Conservation (phyloP, 2,329 filamentous ascomycete species). For the Fusarium sp. region DNA sequence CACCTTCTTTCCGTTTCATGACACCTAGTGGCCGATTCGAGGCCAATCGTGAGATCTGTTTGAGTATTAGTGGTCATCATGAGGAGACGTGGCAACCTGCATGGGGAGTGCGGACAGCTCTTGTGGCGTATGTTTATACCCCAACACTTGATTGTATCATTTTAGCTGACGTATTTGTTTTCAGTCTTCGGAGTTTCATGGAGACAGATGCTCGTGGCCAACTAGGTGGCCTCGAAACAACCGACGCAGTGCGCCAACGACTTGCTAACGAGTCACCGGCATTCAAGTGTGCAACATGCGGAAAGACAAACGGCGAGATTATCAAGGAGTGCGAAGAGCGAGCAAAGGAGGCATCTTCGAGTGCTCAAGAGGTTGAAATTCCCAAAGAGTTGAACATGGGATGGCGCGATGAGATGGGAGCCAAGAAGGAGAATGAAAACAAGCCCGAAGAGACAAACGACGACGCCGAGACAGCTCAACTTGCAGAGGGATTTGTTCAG, state of each 20-base stretch:
- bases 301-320: slow-evolving; percentile 78
- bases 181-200: slow-evolving; percentile 85
- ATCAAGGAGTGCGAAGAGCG: slow-evolving; percentile 76
- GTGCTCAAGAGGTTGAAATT: slow-evolving; percentile 59
- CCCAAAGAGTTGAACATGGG: slow-evolving; percentile 72
- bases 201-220: slow-evolving; percentile 89
- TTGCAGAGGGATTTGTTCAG: slow-evolving; percentile 70
- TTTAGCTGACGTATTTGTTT: slow-evolving; percentile 9
- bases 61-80: slow-evolving; percentile 93
- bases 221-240: slow-evolving; percentile 87
- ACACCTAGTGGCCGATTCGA: slow-evolving; percentile 95
- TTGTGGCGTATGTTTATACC: slow-evolving; percentile 67
- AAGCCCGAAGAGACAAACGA: slow-evolving; percentile 41
- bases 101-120: slow-evolving; percentile 93
- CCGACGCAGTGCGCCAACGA: slow-evolving; percentile 72
- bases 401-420: slow-evolving; percentile 78
- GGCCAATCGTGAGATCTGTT: slow-evolving; percentile 95
- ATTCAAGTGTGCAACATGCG: slow-evolving; percentile 80
- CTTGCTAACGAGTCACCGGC: slow-evolving; percentile 75
- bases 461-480: slow-evolving; percentile 59
- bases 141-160: too few relatives aligned
- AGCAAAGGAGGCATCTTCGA: slow-evolving; percentile 55
- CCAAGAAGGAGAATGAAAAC: slow-evolving; percentile 35
- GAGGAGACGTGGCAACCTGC: slow-evolving; percentile 99
- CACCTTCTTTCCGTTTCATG: slow-evolving; percentile 94